Conservation (phyloP, 352 stramenopile species). For the Globisporangium irregulare region DNA sequence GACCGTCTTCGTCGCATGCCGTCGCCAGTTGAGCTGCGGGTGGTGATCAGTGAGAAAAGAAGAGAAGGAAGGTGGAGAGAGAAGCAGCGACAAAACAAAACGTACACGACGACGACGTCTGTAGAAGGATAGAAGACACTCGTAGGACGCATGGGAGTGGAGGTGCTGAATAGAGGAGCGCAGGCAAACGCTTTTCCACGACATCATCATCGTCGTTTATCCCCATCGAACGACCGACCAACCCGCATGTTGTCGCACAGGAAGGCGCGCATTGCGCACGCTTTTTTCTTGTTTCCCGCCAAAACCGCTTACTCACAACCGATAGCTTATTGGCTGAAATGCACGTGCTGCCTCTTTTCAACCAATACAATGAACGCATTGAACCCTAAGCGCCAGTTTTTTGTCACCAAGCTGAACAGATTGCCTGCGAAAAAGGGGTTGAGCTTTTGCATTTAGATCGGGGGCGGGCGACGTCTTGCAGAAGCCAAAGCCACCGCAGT, state of each 20-base stretch:
- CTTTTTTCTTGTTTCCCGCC: constrained; percentile 11
- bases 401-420: constrained; percentile 13
- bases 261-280: background rate
- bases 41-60: background rate
- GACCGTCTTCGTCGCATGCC: background rate
- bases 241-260: constrained; percentile 9
- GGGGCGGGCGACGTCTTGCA: background rate
- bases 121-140: background rate
- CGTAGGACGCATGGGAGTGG: background rate
- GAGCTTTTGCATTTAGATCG: constrained; percentile 4
- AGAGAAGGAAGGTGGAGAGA: background rate
- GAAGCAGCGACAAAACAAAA: constrained; percentile 3
- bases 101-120: background rate
- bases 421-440: constrained; percentile 1
- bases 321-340: background rate
- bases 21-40: background rate
- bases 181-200: background rate
- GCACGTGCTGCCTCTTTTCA: background rate
- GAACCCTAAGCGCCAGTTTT: constrained; percentile 8
- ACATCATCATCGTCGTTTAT: background rate
- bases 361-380: background rate
- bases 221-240: background rate
- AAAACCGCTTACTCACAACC: background rate
- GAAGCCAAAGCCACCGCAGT: background rate
- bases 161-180: background rate